Conservation (phyloP, 768 basidiomycete genomes). For the Boletus coccyginus region DNA sequence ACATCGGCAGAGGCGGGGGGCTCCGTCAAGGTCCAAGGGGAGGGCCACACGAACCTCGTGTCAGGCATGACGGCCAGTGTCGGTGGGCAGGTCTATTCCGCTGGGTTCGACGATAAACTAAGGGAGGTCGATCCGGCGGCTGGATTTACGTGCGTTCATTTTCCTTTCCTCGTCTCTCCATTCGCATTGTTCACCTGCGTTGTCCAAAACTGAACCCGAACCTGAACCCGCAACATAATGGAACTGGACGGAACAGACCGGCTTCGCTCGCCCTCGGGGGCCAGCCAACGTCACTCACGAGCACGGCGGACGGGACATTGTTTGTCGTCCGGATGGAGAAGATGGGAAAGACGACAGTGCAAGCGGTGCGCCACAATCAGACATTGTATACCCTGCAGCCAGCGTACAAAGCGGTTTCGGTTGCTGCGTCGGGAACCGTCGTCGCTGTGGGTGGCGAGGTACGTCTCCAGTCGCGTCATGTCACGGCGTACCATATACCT, state of each 20-base stretch:
- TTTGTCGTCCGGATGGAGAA: conserved; percentile 54
- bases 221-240: neutral
- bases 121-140: conserved; percentile 53
- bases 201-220: neutral
- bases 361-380: conserved; percentile 71
- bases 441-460: conserved; percentile 81
- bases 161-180: conserved; percentile 7
- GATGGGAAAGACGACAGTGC: conserved; percentile 42
- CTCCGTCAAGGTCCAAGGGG: conserved; percentile 51
- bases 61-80: conserved; percentile 52
- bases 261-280: conserved; percentile 50
- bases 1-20: conserved; percentile 19
- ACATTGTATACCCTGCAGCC: conserved; percentile 56
- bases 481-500: neutral
- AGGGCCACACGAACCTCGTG: conserved; percentile 70
- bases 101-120: conserved; percentile 79
- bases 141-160: conserved; percentile 28
- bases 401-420: conserved; percentile 50
- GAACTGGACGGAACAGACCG: conserved; percentile 35
- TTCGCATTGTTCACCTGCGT: neutral
- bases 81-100: conserved; percentile 57
- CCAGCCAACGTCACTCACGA: conserved; percentile 69
- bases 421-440: conserved; percentile 49
- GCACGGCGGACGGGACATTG: conserved; percentile 56
- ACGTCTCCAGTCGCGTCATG: conserved; percentile 17